Percentiles rank a stretch among this genome's conserved stretches.
These are phyloP conservation scores for Wickerhamiella sergipiensis DNA, from an alignment of 805 yeast genomes.

Conservation along the genomic window DNA sequence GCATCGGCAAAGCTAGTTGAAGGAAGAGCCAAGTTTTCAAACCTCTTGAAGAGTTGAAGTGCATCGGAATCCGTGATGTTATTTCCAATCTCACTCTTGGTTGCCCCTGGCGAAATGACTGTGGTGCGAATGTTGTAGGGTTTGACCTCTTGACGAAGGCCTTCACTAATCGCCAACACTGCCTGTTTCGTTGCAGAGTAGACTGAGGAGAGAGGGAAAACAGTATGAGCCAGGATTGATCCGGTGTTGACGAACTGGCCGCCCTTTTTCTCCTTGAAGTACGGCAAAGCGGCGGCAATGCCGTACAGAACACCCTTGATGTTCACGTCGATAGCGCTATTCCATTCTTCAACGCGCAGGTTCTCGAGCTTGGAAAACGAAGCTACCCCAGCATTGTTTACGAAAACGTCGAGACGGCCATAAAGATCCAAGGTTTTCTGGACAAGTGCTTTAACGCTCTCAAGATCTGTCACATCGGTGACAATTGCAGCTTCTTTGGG, in stretches of 20 bases:
- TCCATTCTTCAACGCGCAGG: not conserved
- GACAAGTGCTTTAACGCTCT: not conserved
- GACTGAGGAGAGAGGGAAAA: not conserved
- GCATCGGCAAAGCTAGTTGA: not conserved
- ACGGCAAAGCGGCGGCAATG: not conserved
- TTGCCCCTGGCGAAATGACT: constrained; percentile 61
- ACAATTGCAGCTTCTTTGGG: not conserved
- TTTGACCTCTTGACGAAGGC: constrained; percentile 55
- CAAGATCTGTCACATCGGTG: not conserved
- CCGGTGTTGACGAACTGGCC: not conserved
- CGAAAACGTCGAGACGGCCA: not conserved
- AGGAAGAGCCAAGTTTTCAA: not conserved
- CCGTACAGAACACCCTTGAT: constrained; percentile 1
- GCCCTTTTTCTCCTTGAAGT: not conserved
- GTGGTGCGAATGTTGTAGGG: constrained; percentile 52
- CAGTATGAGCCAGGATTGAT: not conserved
- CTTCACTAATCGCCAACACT: constrained; percentile 38
- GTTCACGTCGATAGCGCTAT: not conserved
- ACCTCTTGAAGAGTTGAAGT: not conserved
- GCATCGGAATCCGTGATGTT: not conserved
- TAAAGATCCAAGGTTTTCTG: not conserved
- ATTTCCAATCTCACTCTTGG: constrained; percentile 45
- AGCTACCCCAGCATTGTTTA: not conserved
- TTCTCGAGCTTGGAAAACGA: not conserved
- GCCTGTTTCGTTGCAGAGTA: not conserved